Percentiles rank a stretch among this genome's conserved stretches.
Evolutionary conservation across 2,329 filamentous ascomycete genomes (phyloP).

Genomic region (Tolypocladium nubicola): DNA sequence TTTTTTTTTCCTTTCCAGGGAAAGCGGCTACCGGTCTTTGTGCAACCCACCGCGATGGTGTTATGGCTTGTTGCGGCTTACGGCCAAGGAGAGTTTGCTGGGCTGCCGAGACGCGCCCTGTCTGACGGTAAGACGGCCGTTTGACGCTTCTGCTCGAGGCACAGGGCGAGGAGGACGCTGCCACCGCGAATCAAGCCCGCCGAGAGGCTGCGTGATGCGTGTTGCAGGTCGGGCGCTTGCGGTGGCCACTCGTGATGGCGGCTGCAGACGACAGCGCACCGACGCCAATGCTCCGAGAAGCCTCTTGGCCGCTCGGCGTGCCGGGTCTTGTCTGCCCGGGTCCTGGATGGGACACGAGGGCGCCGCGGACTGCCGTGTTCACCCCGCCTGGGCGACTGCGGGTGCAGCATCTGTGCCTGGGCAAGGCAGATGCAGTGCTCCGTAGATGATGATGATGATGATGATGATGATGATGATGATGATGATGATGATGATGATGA

Average conservation of each 20-base stretch:
- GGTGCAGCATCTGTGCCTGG: no score
- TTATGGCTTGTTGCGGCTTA: background rate
- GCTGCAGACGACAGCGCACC: background rate
- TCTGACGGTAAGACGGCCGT: background rate
- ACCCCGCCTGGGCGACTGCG: background rate
- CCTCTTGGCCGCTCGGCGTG: background rate
- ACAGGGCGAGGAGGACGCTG: background rate
- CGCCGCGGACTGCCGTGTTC: background rate
- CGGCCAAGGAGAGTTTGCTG: background rate
- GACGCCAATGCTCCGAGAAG: no score
- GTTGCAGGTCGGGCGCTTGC: no score
- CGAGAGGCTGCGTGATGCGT: background rate
- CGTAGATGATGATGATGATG: no score
- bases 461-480: no score
- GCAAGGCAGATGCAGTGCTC: no score
- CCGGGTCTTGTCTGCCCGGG: background rate
- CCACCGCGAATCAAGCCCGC: background rate
- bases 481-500: no score
- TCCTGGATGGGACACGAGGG: background rate
- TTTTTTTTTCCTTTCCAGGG: background rate
- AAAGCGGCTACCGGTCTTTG: background rate
- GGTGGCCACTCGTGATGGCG: background rate
- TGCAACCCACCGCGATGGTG: no score
- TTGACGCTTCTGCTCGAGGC: background rate
- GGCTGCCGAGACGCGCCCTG: background rate